Conservation (phyloP, 192 early-diverging fungal genomes). For the Phycomyces nitens region DNA sequence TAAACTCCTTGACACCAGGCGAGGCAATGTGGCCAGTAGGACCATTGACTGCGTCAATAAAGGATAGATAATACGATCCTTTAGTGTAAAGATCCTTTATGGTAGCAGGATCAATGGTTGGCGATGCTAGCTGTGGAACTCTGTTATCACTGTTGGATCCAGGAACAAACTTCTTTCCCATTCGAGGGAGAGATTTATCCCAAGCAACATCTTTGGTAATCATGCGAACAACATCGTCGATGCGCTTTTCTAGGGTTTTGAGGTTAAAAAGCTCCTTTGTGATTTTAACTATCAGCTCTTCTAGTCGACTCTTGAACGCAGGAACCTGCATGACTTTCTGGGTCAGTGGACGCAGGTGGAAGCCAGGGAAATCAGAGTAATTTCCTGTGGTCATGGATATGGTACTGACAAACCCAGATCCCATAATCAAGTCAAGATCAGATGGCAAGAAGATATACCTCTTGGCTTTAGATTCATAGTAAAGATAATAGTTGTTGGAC, state of each 20-base stretch:
- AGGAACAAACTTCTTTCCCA: not conserved
- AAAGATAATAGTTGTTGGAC: slow-evolving; percentile 10
- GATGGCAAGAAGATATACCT: slow-evolving; percentile 4
- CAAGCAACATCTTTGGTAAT: slow-evolving; percentile 13
- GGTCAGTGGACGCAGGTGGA: slow-evolving; percentile 8
- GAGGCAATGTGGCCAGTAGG: not conserved
- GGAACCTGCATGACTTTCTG: not conserved
- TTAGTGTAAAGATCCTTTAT: not conserved
- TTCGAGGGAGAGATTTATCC: not conserved
- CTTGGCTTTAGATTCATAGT: not conserved
- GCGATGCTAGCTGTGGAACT: too few relatives aligned
- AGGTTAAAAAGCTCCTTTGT: slow-evolving; percentile 35
- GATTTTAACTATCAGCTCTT: slow-evolving; percentile 32
- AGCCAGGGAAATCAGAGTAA: slow-evolving; percentile 11
- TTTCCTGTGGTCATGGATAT: slow-evolving; percentile 9
- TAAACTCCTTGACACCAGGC: not conserved
- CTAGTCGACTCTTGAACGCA: slow-evolving; percentile 20
- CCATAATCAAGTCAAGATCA: slow-evolving; percentile 10
- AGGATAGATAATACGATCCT: not conserved
- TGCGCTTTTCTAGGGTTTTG: too few relatives aligned
- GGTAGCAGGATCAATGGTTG: not conserved
- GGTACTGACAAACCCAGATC: not conserved
- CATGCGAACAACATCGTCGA: slow-evolving; percentile 1
- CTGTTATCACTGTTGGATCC: not conserved
- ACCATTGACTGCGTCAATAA: not conserved